Evolutionary conservation across 352 stramenopile species (phyloP), one percentile per base, ranked within the genome.

Genomic region (Pythium inflatum): DNA sequence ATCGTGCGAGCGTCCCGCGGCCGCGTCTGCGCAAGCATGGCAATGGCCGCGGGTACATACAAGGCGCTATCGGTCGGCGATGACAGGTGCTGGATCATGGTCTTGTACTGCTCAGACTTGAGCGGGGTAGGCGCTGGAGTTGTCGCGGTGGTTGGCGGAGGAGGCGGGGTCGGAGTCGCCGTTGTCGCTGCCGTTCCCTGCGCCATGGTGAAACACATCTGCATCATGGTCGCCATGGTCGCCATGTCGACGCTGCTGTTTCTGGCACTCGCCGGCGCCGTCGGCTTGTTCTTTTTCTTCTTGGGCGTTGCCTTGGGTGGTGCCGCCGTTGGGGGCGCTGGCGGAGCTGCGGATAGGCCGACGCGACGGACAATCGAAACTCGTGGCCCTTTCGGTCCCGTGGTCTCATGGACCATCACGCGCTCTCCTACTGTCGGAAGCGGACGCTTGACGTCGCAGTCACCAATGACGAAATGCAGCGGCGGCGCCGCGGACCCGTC

Each of bases 371-470:
- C 31, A 6, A 34, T 2, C 1, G 45, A 30, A 8, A 40, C 46
- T 20, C 34, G 50, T n/a, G 59, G 59, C 24, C 59, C 59, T 25
- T 58, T 66, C 1, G 43, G 43, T 24, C 45, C 46, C 11, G 40
- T 22, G 2, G 45, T 50, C 46, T 66, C 43, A 1, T n/a, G 28
- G 28, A 66, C 43, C 30, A 58, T 13, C 45, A 66, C 59, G 7
- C 33, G 43, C 22, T 66, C 59, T 9, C 59, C 59, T 12, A 14
- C 2, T 14, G 59, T 66, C 11, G 36, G 33, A 7, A 38, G 59
- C 1, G 59, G 59, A 13, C 59, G 45, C n/a, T 58, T 57, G 31
- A 66, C 28, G 28, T 66, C 59, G 11, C 59, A 66, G 22, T 20
- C 36, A 20, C 9, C 20, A 18, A 58, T 48, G 13, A n/a, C 28